These are phyloP conservation scores for Gnetum montanum DNA, from an alignment of 75 land plant genomes.

Conservation along the genomic window DNA sequence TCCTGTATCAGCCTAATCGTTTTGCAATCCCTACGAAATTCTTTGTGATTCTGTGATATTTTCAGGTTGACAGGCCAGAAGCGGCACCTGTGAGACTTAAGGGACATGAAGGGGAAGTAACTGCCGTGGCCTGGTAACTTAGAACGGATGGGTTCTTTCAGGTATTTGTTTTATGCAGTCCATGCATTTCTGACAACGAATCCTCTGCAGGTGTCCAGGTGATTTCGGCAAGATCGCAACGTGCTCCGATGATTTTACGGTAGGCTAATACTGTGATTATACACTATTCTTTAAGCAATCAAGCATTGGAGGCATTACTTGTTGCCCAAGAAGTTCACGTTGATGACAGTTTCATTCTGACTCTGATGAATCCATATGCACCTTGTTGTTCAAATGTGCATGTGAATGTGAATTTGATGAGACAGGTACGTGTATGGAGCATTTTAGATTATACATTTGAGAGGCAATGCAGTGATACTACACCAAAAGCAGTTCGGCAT, in stretches of 20 bases:
- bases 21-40: no score
- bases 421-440: conserved; percentile 71
- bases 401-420: neutral
- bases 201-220: conserved; percentile 60
- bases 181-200: neutral
- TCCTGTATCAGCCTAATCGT: no score
- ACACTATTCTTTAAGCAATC: neutral
- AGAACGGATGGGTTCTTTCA: no score
- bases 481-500: conserved; percentile 28
- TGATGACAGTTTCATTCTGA: no score
- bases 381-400: neutral
- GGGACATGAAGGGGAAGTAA: conserved; percentile 80
- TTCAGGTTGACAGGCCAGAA: conserved; percentile 41
- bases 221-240: conserved; percentile 69
- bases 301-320: neutral
- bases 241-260: conserved; percentile 84
- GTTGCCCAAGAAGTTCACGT: neutral
- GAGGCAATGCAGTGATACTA: conserved; percentile 12
- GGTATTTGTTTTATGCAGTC: neutral
- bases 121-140: conserved; percentile 81
- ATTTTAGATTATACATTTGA: conserved; percentile 7
- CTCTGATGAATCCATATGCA: no score
- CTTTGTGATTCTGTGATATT: no score
- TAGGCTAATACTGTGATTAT: conserved; percentile 26
- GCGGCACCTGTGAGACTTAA: conserved; percentile 36